Evolutionary conservation across 2,329 filamentous ascomycete species (phyloP), one percentile per base, ranked within the genome.

Genomic region (Macroventuria anomochaeta): DNA sequence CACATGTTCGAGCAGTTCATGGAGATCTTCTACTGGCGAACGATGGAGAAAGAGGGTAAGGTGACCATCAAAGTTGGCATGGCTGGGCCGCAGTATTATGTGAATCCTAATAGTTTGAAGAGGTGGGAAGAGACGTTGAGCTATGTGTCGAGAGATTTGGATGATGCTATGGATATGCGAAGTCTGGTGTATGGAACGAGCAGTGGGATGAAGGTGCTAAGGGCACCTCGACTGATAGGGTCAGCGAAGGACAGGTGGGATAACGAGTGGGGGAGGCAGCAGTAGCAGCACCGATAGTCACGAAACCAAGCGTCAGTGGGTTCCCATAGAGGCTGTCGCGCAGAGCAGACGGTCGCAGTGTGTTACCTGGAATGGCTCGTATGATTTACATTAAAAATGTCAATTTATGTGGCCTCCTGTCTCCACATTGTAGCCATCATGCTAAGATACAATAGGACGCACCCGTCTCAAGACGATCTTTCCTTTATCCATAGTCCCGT

Each of bases 1-100:
- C 51, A 54, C 25, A 54, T 54, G 51, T 43, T 54, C n/a, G 51
- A 54, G 40, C 51, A 54, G 20, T 54, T 54, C 39, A 40, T 46
- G 44, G 51, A 54, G 21, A 49, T 49, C 10, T 54, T 54, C 34
- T 54, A 54, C 29, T 54, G 51, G 51, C 38, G 51, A 5, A 23
- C 34, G 10, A 54, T 54, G 40, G 44, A 44, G 34, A 54, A 44
- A 26, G 18, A 49, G 8, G 33, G 46, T 3, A 43, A 18, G 13
- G 29, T 28, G 1, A 49, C 44, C 4, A 43, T 54, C 6, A 54
- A 46, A 32, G n/a, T 54, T 6, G 51, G 51, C 7, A 54, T 54
- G 51, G 51, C 44, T 15, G 51, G 51, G 1, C 38, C 13, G 12
- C 44, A 39, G 29, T 54, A 46, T 17, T 29, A 28, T 11, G 51